Evolutionary conservation across 495 filamentous ascomycete genomes (phyloP), one percentile per base, ranked within the genome.

Genomic region (Neurospora sublineolata): DNA sequence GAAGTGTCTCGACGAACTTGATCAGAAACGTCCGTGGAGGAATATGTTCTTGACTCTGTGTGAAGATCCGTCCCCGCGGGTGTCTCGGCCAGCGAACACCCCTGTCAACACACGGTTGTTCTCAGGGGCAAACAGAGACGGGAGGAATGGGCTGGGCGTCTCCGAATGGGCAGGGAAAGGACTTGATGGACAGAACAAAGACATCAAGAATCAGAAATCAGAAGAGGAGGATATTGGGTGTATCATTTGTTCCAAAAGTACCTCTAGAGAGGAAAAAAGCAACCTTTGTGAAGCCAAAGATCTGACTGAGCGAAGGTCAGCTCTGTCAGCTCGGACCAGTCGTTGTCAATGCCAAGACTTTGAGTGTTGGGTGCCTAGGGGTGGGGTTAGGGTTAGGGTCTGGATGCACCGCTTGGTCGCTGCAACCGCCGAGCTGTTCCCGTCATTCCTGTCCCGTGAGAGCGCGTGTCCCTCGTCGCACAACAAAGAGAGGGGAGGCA

Each of bases 351-450:
- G 52, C 52, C 52, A 64, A 64, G 52, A 64, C 27, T 52, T 20
- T 12, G 1, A 5, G 42, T 23, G 42, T 4, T 46, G 42, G 42
- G n/a, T 58, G 20, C 20, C 20, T 58, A 27, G 67, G 18, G 72
- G 46, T 70, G 23, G 68, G 69, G 71, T 74, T 73, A 68, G 75
- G 71, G 70, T 75, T 72, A 69, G 46, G 58, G 27, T 14, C 14
- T n/a, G n/a, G 39, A 18, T 27, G 23, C 44, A 71, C 68, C 39
- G 44, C 46, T 70, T 37, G 46, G n/a, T 10, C 60, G 4, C 6
- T 16, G 27, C 30, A 33, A 36, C 39, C 11, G 14, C 20, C 16
- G 30, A 68, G 16, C 69, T 42, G 67, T 69, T 14, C n/a, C n/a
- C n/a, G n/a, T n/a, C 64, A 75, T 75, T 75, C 67, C 75, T 16